A percentile compares a stretch with the other conserved stretches of the same genome.
Evolutionary conservation across 1,284 basidiomycete genomes (phyloP).

Genomic region (Mrakiaceae sp.): DNA sequence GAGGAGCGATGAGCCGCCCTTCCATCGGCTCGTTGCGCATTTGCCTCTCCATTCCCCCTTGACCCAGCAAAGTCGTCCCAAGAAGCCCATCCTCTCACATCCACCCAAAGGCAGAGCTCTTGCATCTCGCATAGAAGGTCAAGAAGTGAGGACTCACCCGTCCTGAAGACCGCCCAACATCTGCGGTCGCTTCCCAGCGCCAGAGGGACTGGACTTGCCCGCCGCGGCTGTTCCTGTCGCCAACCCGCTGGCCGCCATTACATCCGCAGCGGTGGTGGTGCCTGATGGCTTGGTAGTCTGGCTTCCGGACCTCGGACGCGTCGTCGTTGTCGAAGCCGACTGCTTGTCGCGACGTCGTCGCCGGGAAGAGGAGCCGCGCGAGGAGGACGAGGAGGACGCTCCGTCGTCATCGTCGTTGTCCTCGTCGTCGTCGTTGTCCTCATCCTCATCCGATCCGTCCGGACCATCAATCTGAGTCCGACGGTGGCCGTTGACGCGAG

Average conservation of each 20-base stretch:
- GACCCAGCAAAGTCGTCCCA: no score
- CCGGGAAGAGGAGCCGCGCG: neutral
- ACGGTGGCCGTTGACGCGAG: neutral
- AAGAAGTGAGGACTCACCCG: no score
- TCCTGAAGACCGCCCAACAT: no score
- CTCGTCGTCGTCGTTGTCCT: slow-evolving; percentile 15
- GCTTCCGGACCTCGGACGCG: neutral
- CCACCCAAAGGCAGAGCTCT: no score
- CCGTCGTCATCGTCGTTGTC: slow-evolving; percentile 3
- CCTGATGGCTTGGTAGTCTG: neutral
- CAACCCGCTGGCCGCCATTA: neutral
- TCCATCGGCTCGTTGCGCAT: no score
- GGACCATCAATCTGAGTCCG: slow-evolving; percentile 1
- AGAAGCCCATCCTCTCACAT: no score
- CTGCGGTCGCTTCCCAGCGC: no score
- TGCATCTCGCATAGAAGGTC: no score
- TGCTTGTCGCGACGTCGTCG: neutral
- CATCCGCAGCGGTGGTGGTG: neutral
- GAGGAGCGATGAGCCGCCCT: no score
- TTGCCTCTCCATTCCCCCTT: no score
- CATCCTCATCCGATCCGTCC: neutral
- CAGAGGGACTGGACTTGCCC: no score
- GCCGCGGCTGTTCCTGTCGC: no score
- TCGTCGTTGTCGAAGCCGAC: neutral
- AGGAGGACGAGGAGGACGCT: neutral